These are phyloP conservation scores for Chytriomyces sp. DNA, from an alignment of 192 early-diverging fungal genomes.

Conservation along the genomic window DNA sequence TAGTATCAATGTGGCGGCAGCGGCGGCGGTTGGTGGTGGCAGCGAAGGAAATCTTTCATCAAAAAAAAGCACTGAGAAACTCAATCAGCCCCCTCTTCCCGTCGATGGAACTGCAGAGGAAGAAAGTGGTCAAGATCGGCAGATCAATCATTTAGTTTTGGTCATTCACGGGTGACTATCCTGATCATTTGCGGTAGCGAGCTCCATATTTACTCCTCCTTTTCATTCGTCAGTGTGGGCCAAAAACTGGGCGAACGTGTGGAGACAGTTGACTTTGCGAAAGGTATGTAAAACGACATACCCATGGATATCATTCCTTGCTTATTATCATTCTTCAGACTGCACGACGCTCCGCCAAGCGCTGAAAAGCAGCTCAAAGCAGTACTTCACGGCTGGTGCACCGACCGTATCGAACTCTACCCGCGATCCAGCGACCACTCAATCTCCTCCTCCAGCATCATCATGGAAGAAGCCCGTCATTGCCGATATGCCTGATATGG, in stretches of 20 bases:
- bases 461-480: conserved; percentile 33
- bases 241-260: conserved; percentile 80
- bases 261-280: conserved; percentile 68
- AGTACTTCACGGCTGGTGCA: conserved; percentile 39
- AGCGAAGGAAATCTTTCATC: conserved; percentile 41
- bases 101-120: conserved; percentile 49
- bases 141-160: conserved; percentile 78
- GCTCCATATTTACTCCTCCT: background rate
- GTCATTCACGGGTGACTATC: conserved; percentile 74
- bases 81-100: background rate
- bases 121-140: conserved; percentile 56
- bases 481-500: conserved; percentile 44
- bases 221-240: conserved; percentile 59
- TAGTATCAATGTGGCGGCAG: conserved; percentile 27
- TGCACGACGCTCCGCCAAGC: conserved; percentile 73
- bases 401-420: conserved; percentile 22
- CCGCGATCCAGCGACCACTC: conserved; percentile 18
- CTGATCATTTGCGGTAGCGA: background rate
- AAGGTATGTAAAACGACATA: conserved; percentile 37
- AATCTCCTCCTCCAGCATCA: conserved; percentile 20
- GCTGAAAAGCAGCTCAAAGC: conserved; percentile 57
- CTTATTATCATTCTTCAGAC: conserved; percentile 50
- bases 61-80: conserved; percentile 28
- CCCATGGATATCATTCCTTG: too few species aligned
- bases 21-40: conserved; percentile 1